Percentiles rank a stretch among this genome's conserved stretches.
These are phyloP conservation scores for Trichoderma gracile DNA, from an alignment of 2,329 filamentous ascomycete genomes.

Conservation along the genomic window DNA sequence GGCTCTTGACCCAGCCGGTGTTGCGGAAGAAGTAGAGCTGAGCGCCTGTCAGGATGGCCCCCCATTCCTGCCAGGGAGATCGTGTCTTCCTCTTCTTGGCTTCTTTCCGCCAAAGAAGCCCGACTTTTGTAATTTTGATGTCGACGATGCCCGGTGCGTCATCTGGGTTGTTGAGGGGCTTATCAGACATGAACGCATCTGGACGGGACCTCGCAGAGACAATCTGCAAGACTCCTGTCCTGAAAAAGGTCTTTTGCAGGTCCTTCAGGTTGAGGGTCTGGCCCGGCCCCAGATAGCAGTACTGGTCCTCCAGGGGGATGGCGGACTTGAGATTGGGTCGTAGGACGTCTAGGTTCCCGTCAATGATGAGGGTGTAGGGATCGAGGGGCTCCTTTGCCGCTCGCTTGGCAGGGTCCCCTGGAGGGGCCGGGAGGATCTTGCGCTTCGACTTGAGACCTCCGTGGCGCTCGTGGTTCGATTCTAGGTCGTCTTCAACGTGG, in stretches of 20 bases:
- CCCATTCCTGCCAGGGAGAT: conserved; percentile 99
- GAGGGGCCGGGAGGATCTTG: conserved; percentile 65
- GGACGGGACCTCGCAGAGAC: conserved; percentile 90
- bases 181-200: conserved; percentile 90
- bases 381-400: conserved; percentile 83
- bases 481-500: conserved; percentile 89
- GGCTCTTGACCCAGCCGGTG: conserved; percentile 83
- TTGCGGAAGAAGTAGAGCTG: conserved; percentile 97
- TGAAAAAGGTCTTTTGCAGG: conserved; percentile 85
- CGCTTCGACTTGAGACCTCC: conserved; percentile 71
- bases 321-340: conserved; percentile 88
- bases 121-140: conserved; percentile 96
- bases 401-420: conserved; percentile 55
- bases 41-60: conserved; percentile 91
- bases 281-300: conserved; percentile 79
- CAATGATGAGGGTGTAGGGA: conserved; percentile 91
- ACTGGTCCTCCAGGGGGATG: conserved; percentile 88
- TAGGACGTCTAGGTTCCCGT: conserved; percentile 79
- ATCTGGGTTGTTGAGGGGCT: conserved; percentile 78
- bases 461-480: conserved; percentile 73
- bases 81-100: conserved; percentile 89
- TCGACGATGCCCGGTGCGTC: conserved; percentile 92
- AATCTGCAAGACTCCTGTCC: conserved; percentile 89
- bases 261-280: conserved; percentile 75
- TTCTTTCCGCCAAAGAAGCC: conserved; percentile 91